A percentile compares a stretch with the other conserved stretches of the same genome.
Conservation (phyloP, 1,284 basidiomycete genomes). For the Apiotrichum porosum region DNA sequence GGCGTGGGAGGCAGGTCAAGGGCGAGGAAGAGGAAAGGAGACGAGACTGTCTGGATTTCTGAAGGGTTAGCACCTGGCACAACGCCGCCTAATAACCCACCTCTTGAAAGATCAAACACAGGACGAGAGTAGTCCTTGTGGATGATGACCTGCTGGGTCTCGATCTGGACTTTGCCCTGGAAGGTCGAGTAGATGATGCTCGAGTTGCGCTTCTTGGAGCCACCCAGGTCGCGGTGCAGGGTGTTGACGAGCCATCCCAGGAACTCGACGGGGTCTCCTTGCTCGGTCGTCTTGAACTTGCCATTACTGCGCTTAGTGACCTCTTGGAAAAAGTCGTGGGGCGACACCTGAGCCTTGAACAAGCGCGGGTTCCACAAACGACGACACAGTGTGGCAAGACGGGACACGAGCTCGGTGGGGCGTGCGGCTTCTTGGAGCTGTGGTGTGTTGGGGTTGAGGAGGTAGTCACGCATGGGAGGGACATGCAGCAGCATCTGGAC, state of each 20-base stretch:
- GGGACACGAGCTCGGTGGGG: conserved; percentile 70
- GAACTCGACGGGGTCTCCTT: conserved; percentile 95
- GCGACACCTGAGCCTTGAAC: conserved; percentile 97
- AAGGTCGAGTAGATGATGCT: conserved; percentile 91
- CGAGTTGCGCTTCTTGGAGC: conserved; percentile 76
- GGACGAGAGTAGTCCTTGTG: conserved; percentile 72
- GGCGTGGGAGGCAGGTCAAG: conserved; percentile 95
- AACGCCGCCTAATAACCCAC: conserved; percentile 49
- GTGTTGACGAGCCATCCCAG: conserved; percentile 92
- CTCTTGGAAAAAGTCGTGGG: conserved; percentile 97
- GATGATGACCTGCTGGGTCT: conserved; percentile 87
- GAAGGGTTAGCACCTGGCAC: conserved; percentile 11
- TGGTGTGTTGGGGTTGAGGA: conserved; percentile 64
- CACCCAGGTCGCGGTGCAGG: conserved; percentile 86
- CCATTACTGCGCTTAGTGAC: conserved; percentile 80
- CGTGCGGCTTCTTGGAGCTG: conserved; percentile 36
- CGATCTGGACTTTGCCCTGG: conserved; percentile 86
- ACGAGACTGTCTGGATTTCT: conserved; percentile 81
- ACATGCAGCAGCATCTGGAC: conserved; percentile 91
- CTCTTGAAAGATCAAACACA: conserved; percentile 84
- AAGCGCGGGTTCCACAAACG: conserved; percentile 93
- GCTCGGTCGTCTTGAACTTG: conserved; percentile 85
- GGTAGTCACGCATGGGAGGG: conserved; percentile 77
- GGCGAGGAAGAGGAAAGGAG: conserved; percentile 92
- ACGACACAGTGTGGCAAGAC: conserved; percentile 78